Evolutionary conservation across 1,139 yeast genomes (phyloP).

Genomic region (Blastobotrys malaysiensis): DNA sequence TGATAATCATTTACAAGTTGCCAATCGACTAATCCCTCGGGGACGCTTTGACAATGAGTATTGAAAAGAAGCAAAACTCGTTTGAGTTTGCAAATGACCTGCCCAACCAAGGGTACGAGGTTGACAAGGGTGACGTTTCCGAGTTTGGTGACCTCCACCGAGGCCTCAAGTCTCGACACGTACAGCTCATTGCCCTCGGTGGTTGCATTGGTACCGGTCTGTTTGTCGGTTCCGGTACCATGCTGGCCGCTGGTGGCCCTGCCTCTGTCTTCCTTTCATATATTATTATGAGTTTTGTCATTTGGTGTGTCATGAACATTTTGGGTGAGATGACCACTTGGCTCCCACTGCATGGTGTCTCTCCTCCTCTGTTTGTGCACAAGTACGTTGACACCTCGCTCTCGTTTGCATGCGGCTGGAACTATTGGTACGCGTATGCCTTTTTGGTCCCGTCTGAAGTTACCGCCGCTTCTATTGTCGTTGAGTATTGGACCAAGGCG

Average conservation of each 20-base stretch:
- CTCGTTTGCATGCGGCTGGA: slow-evolving; percentile 21
- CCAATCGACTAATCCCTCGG: too few species aligned
- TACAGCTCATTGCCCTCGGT: slow-evolving; percentile 47
- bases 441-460: slow-evolving; percentile 58
- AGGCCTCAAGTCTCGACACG: slow-evolving; percentile 42
- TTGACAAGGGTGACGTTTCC: slow-evolving; percentile 6
- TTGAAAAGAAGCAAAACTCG: background rate
- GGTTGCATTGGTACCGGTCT: slow-evolving; percentile 49
- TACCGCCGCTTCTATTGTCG: slow-evolving; percentile 53
- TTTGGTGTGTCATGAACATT: slow-evolving; percentile 62
- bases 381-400: slow-evolving; percentile 22
- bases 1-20: too few species aligned
- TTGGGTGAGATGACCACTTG: slow-evolving; percentile 72
- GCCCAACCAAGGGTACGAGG: slow-evolving; percentile 1
- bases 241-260: slow-evolving; percentile 60
- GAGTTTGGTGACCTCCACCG: slow-evolving; percentile 9
- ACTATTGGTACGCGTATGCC: slow-evolving; percentile 32
- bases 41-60: background rate
- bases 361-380: slow-evolving; percentile 52
- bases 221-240: slow-evolving; percentile 63
- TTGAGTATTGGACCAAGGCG: slow-evolving; percentile 55
- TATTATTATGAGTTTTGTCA: slow-evolving; percentile 55
- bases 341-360: slow-evolving; percentile 56
- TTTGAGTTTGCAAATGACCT: slow-evolving; percentile 6
- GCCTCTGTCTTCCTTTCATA: slow-evolving; percentile 63